These are phyloP conservation scores for Penicillium sp. DNA, from an alignment of 2,329 filamentous ascomycete genomes.

Conservation along the genomic window DNA sequence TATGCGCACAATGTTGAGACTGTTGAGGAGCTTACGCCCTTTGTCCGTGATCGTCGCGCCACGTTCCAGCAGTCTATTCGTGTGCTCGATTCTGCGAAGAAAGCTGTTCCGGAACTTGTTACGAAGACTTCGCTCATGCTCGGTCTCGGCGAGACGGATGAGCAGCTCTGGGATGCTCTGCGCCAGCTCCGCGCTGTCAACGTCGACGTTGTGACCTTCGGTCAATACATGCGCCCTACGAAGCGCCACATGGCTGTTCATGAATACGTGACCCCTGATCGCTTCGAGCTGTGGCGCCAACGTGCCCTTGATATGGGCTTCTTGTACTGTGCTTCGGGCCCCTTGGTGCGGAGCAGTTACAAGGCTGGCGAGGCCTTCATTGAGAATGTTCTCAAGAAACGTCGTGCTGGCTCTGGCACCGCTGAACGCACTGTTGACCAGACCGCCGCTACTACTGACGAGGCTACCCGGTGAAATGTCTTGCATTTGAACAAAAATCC, in stretches of 20 bases:
- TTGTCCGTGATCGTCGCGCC: slow-evolving; percentile 79
- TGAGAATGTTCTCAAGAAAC: slow-evolving; percentile 90
- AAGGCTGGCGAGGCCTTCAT: slow-evolving; percentile 98
- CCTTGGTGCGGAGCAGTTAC: slow-evolving; percentile 86
- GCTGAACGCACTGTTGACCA: slow-evolving; percentile 23
- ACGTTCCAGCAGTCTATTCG: slow-evolving; percentile 76
- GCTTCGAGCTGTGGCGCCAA: slow-evolving; percentile 85
- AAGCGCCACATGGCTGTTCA: slow-evolving; percentile 96
- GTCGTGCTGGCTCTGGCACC: slow-evolving; percentile 33
- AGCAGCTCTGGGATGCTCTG: slow-evolving; percentile 71
- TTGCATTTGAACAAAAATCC: background rate
- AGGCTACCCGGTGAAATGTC: slow-evolving; percentile 22
- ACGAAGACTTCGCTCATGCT: slow-evolving; percentile 99
- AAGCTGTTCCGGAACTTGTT: slow-evolving; percentile 65
- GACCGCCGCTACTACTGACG: slow-evolving; percentile 19
- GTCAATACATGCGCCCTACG: slow-evolving; percentile 99
- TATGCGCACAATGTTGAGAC: slow-evolving; percentile 98
- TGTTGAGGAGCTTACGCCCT: slow-evolving; percentile 78
- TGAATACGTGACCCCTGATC: slow-evolving; percentile 83
- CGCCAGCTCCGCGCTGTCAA: slow-evolving; percentile 67
- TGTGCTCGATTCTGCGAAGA: slow-evolving; percentile 75
- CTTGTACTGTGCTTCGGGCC: slow-evolving; percentile 88
- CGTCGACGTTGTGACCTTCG: slow-evolving; percentile 94
- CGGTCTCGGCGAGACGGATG: slow-evolving; percentile 82
- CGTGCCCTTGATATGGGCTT: slow-evolving; percentile 90